Percentiles rank a stretch among this genome's conserved stretches.
Conservation (phyloP, 2,329 filamentous ascomycete genomes). For the Pseudopithomyces maydicus region DNA sequence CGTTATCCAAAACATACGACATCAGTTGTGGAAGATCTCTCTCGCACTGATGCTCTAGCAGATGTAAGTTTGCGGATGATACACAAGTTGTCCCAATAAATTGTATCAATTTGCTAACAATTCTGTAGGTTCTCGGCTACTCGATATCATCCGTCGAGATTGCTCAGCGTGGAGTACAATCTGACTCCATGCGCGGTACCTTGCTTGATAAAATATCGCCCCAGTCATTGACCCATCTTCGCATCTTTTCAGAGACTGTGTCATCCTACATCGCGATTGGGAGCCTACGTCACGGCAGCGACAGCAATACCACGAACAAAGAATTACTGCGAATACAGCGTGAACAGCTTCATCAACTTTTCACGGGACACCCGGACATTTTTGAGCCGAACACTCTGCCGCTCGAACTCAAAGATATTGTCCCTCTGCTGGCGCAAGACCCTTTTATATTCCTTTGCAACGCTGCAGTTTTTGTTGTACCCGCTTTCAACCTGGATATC, state of each 20-base stretch:
- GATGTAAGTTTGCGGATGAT: neutral
- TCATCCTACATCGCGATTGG: slow-evolving; percentile 83
- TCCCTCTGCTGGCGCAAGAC: slow-evolving; percentile 70
- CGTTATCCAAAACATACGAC: slow-evolving; percentile 48
- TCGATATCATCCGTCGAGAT: slow-evolving; percentile 91
- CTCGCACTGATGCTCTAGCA: slow-evolving; percentile 4
- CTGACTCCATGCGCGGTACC: slow-evolving; percentile 69
- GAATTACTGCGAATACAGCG: slow-evolving; percentile 73
- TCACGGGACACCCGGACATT: slow-evolving; percentile 60
- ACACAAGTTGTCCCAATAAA: too few species aligned
- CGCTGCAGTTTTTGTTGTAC: slow-evolving; percentile 71
- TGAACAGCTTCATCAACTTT: slow-evolving; percentile 76
- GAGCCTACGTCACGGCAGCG: slow-evolving; percentile 64
- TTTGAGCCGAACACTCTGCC: slow-evolving; percentile 42
- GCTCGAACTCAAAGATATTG: slow-evolving; percentile 50
- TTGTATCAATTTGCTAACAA: slow-evolving; percentile 56
- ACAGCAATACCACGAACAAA: slow-evolving; percentile 62
- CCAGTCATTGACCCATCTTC: slow-evolving; percentile 81
- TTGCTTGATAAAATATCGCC: slow-evolving; percentile 84
- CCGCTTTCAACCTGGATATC: slow-evolving; percentile 73
- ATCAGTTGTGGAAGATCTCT: slow-evolving; percentile 47
- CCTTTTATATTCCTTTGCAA: slow-evolving; percentile 83
- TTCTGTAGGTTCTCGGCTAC: slow-evolving; percentile 73
- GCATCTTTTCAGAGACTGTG: slow-evolving; percentile 86
- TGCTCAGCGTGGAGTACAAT: slow-evolving; percentile 82